These are phyloP conservation scores for Umbelopsis vinacea DNA, from an alignment of 192 early-diverging fungal genomes.

Conservation along the genomic window DNA sequence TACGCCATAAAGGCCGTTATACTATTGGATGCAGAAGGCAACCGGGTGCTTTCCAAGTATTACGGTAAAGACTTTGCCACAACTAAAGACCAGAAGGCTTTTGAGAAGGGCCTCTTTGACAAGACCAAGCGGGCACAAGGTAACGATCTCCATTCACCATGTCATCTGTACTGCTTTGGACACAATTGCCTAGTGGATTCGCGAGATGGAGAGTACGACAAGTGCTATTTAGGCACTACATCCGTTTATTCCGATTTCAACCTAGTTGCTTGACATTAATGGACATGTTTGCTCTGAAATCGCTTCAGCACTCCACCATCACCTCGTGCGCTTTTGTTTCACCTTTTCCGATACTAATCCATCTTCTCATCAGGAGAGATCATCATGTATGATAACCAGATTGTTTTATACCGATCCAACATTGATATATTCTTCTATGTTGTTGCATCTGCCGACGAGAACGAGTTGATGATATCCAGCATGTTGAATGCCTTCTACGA, in stretches of 20 bases:
- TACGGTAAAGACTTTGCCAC: constrained; percentile 61
- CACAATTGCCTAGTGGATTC: neutral
- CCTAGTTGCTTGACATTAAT: too few species aligned
- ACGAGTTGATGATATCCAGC: constrained; percentile 85
- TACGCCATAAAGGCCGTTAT: constrained; percentile 89
- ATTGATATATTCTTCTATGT: constrained; percentile 93
- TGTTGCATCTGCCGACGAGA: constrained; percentile 89
- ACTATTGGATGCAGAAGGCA: constrained; percentile 91
- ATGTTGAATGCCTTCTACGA: constrained; percentile 86
- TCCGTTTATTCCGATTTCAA: too few species aligned
- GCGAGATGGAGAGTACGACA: neutral
- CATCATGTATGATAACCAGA: constrained; percentile 91
- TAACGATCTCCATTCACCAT: constrained; percentile 33
- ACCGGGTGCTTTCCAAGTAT: constrained; percentile 93
- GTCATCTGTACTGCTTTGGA: neutral
- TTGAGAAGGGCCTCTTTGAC: constrained; percentile 90
- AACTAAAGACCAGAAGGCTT: constrained; percentile 84
- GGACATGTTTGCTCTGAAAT: too few species aligned
- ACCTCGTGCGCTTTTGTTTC: neutral
- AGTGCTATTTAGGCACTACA: neutral
- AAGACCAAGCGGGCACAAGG: constrained; percentile 86
- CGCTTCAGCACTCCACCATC: neutral
- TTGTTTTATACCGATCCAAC: constrained; percentile 84
- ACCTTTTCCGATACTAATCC: neutral
- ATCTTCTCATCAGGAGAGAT: constrained; percentile 70